Evolutionary conservation across 176 grass and related monocot genomes (phyloP).

Genomic region (Carex littledalei): DNA sequence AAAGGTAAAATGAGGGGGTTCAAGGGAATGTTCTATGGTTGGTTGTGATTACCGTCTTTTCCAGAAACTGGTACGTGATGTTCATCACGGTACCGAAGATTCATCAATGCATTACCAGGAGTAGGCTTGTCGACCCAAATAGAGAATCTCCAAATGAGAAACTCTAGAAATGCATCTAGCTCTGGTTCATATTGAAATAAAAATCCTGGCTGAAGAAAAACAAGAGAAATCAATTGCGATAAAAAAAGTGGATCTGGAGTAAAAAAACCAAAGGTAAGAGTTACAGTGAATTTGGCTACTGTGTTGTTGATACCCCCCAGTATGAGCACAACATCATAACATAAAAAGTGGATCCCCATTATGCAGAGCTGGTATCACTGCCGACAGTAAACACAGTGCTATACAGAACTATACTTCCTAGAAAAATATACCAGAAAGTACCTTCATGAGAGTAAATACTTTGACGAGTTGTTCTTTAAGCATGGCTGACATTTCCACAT

Average conservation of each 20-base stretch:
- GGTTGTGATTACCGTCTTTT: slow-evolving; percentile 53
- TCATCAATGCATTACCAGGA: slow-evolving; percentile 92
- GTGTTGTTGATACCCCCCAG: background rate
- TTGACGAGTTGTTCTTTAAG: slow-evolving; percentile 96
- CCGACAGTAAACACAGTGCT: background rate
- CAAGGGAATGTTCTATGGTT: background rate
- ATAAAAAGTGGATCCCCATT: background rate
- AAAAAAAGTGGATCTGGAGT: background rate
- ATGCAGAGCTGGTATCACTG: background rate
- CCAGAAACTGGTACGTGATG: slow-evolving; percentile 42
- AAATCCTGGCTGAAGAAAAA: slow-evolving; percentile 81
- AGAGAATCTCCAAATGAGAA: slow-evolving; percentile 97
- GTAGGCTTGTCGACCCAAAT: slow-evolving; percentile 99
- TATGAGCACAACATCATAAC: background rate
- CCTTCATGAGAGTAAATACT: slow-evolving; percentile 95
- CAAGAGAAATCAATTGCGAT: background rate
- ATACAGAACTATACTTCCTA: background rate
- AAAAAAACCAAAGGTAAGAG: background rate
- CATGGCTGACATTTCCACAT: slow-evolving; percentile 96
- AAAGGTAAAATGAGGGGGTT: background rate
- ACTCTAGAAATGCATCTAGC: slow-evolving; percentile 93
- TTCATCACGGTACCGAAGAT: slow-evolving; percentile 91
- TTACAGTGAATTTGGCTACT: background rate
- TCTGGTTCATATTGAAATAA: slow-evolving; percentile 96
- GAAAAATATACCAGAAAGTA: slow-evolving; percentile 24